Conservation (phyloP, 2,329 filamentous ascomycete species). For the Ophiostoma tasmaniense region DNA sequence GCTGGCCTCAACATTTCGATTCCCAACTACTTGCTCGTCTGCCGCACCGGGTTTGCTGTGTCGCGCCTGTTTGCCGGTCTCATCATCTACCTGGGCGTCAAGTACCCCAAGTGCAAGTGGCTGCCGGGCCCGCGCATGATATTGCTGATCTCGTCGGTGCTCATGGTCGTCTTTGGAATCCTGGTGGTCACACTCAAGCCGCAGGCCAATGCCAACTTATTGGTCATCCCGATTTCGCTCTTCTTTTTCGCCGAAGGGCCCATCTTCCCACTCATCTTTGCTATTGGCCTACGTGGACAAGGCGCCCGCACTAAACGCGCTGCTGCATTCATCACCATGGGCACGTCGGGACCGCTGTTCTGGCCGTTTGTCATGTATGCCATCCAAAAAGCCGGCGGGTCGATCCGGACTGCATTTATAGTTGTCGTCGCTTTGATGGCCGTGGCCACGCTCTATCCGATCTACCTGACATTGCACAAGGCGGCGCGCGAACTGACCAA, state of each 20-base stretch:
- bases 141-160: constrained; percentile 51
- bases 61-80: constrained; percentile 62
- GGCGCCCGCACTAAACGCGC: constrained; percentile 74
- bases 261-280: constrained; percentile 74
- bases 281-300: constrained; percentile 69
- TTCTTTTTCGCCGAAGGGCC: constrained; percentile 77
- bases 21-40: constrained; percentile 61
- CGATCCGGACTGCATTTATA: constrained; percentile 55
- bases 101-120: constrained; percentile 32
- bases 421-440: constrained; percentile 50
- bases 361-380: constrained; percentile 68
- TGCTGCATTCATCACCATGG: constrained; percentile 68
- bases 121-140: constrained; percentile 62
- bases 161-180: constrained; percentile 51
- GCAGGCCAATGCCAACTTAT: constrained; percentile 35
- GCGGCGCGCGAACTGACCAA: constrained; percentile 35
- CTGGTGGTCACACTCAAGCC: constrained; percentile 39
- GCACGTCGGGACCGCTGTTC: constrained; percentile 62
- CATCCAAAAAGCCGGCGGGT: constrained; percentile 51
- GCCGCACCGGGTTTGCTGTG: constrained; percentile 62
- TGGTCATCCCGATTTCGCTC: constrained; percentile 54
- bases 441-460: constrained; percentile 39
- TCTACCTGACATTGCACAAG: constrained; percentile 39
- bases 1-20: constrained; percentile 44
- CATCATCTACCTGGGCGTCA: constrained; percentile 49